Conservation (phyloP, 192 early-diverging fungal genomes). For the Mortierella claussenii region DNA sequence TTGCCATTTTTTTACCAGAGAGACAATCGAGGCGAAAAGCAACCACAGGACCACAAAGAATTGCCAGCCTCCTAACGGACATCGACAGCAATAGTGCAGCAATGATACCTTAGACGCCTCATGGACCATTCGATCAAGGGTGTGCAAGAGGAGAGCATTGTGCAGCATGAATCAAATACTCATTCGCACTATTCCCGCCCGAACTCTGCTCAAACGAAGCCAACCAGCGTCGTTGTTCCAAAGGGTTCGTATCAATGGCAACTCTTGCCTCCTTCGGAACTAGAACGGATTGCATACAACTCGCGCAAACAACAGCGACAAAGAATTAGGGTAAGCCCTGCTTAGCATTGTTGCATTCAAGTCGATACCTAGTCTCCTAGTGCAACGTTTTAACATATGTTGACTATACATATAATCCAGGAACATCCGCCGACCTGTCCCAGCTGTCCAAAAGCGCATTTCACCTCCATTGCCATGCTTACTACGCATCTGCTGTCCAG, state of each 20-base stretch:
- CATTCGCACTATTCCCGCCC: no score
- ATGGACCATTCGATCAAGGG: no score
- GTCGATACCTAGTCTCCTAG: no score
- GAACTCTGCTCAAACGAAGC: no score
- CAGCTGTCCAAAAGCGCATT: conserved; percentile 19
- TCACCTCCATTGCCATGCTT: conserved; percentile 35
- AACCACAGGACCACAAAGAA: no score
- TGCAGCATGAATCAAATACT: no score
- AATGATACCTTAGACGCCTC: conserved; percentile 3
- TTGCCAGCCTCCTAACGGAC: no score
- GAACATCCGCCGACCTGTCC: conserved; percentile 14
- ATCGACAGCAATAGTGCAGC: background rate
- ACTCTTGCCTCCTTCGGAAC: conserved; percentile 14
- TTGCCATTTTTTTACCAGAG: background rate
- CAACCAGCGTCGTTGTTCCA: no score
- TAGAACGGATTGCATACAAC: conserved; percentile 23
- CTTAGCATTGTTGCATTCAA: no score
- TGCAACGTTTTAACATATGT: no score
- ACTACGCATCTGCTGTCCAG: conserved; percentile 16
- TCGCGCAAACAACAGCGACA: conserved; percentile 23
- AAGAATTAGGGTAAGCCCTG: conserved; percentile 17
- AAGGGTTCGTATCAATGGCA: conserved; percentile 46
- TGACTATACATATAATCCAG: no score
- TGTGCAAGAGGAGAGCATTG: no score
- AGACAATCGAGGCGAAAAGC: background rate